Conservation (phyloP, 257 asterid species). For the Nicotiana undulata region DNA sequence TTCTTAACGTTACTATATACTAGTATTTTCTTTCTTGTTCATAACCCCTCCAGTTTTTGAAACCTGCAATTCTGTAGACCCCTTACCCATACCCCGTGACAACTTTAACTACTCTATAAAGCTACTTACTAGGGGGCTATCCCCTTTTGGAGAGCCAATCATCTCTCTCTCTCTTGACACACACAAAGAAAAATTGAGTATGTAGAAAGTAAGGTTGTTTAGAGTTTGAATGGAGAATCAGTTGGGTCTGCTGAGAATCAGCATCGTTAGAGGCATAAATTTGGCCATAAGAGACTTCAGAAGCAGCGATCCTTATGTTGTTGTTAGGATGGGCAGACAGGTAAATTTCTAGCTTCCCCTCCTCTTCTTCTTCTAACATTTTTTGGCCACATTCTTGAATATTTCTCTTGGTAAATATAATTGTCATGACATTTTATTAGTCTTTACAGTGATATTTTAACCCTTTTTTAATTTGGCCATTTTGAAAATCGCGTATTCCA, state of each 20-base stretch:
- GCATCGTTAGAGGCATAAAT: conserved; percentile 15
- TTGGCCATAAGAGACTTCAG: conserved; percentile 16
- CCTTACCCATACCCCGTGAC: not conserved
- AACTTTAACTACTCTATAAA: not conserved
- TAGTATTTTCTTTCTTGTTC: not conserved
- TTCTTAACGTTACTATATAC: not conserved
- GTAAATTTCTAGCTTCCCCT: conserved; percentile 18
- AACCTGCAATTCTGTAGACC: not conserved
- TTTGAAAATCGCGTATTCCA: not conserved
- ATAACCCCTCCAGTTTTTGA: not conserved
- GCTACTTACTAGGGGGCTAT: not conserved
- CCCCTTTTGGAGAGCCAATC: not conserved
- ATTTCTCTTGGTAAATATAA: no score
- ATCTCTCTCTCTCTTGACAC: not conserved
- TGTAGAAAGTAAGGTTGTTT: not conserved
- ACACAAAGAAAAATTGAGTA: not conserved
- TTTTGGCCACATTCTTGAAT: not conserved
- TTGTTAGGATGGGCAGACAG: conserved; percentile 56
- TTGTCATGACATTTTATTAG: no score
- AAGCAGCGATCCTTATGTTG: conserved; percentile 24
- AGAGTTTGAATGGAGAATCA: conserved; percentile 9
- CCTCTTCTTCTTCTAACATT: not conserved
- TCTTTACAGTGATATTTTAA: no score
- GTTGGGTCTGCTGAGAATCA: conserved; percentile 19
- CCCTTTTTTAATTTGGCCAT: not conserved